phyloP scores from a whole-genome alignment of 176 grass and related monocot species.

The Oropetium thomaeum region DNA sequence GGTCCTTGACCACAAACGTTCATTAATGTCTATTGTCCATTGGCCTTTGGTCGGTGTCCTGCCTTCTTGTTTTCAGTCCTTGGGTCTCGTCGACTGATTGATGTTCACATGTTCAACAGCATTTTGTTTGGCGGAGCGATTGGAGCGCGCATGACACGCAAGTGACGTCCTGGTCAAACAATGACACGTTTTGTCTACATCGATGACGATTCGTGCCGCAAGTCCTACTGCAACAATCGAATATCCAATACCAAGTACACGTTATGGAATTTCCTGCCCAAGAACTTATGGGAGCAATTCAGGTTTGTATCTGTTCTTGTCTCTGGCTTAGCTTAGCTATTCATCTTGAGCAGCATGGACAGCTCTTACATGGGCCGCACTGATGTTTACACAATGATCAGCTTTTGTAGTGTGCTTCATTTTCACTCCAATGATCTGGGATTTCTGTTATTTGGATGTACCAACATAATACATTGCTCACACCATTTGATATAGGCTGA shows the following conservation, averaged over 20 bases:
- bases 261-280: slow-evolving; percentile 78
- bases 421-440: not conserved
- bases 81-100: not conserved
- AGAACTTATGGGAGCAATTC: slow-evolving; percentile 95
- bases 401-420: not conserved
- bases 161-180: slow-evolving; percentile 22
- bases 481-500: not conserved
- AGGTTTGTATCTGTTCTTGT: slow-evolving; percentile 42
- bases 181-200: slow-evolving; percentile 85
- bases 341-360: not conserved
- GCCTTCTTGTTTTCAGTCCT: not conserved
- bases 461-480: not conserved
- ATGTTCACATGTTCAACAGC: slow-evolving; percentile 12
- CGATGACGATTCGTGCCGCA: slow-evolving; percentile 58
- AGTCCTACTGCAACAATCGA: slow-evolving; percentile 56
- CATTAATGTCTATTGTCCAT: not conserved
- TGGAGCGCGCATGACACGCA: not conserved
- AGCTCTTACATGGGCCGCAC: not conserved
- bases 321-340: not conserved
- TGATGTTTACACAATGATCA: not conserved
- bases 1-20: not conserved
- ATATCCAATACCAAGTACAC: slow-evolving; percentile 96
- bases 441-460: not conserved
- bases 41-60: no score
- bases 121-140: not conserved